These are phyloP conservation scores for Colletotrichum sp. DNA, from an alignment of 2,329 filamentous ascomycete genomes.

Conservation along the genomic window DNA sequence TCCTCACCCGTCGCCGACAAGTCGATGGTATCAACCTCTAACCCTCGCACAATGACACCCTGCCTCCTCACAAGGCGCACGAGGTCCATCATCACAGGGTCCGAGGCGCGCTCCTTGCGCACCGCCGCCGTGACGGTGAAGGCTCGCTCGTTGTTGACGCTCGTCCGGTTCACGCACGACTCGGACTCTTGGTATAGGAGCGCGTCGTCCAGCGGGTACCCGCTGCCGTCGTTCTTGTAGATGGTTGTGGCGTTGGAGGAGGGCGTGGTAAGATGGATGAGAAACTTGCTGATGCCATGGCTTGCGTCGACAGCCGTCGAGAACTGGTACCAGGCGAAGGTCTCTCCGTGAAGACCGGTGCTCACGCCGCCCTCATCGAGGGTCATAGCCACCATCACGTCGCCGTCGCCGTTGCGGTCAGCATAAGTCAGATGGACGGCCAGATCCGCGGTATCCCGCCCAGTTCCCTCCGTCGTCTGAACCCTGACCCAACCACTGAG, in stretches of 20 bases:
- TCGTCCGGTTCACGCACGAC: slow-evolving; percentile 28
- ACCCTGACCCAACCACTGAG: slow-evolving; percentile 33
- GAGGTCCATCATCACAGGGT: slow-evolving; percentile 2
- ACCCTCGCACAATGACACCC: slow-evolving; percentile 3
- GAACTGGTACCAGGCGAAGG: slow-evolving; percentile 36
- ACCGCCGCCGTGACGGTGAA: slow-evolving; percentile 18
- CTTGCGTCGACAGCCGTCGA: slow-evolving; percentile 24
- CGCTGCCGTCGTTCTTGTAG: slow-evolving; percentile 29
- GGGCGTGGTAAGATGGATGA: slow-evolving; percentile 29
- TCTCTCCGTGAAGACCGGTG: slow-evolving; percentile 27
- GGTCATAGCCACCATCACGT: background rate
- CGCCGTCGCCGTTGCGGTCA: slow-evolving; percentile 19
- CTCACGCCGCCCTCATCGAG: slow-evolving; percentile 26
- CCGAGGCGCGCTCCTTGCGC: slow-evolving; percentile 1
- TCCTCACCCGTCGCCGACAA: slow-evolving; percentile 2
- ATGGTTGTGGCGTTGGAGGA: slow-evolving; percentile 27
- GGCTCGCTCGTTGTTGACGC: slow-evolving; percentile 8
- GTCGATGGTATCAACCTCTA: slow-evolving; percentile 10
- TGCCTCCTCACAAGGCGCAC: slow-evolving; percentile 17
- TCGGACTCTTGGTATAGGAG: slow-evolving; percentile 29
- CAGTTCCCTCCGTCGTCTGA: slow-evolving; percentile 16
- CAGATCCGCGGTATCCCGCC: slow-evolving; percentile 21
- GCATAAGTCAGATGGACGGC: slow-evolving; percentile 13
- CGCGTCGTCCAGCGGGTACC: slow-evolving; percentile 32
- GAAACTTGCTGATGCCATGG: slow-evolving; percentile 35